Evolutionary conservation across 1,284 basidiomycete species (phyloP), one percentile per base, ranked within the genome.

Genomic region (Puccinia novopanici): DNA sequence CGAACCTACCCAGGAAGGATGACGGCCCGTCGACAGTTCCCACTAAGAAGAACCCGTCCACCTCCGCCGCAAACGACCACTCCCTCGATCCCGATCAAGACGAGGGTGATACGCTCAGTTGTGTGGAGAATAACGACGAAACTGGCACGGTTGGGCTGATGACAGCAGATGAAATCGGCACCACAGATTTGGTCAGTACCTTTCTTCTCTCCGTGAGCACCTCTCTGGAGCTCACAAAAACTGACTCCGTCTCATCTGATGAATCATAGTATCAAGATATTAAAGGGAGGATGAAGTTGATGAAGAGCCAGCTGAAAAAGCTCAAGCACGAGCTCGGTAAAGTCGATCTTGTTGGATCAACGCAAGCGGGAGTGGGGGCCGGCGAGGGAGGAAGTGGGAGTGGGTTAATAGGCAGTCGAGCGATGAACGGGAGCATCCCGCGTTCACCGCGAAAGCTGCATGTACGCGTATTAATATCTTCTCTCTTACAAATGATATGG

Each of bases 271-370:
- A 63, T 54, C 50, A 61, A 5, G 57, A 59, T 9, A 42, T 79
- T 37, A 72, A 72, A n/a, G 55, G 55, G 1, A 71, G 54, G n/a
- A 40, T 79, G n/a, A 63, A 71, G 57, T 2, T 57, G 42, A 61
- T 79, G 77, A 79, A 63, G 34, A 59, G 30, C 27, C 68, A 72
- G 24, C 13, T 77, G 24, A 77, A 77, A 37, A 75, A 65, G 30
- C 59, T 75, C 45, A 61, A 65, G 17, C 27, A 13, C 15, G 73
- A 75, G 42, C 19, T 75, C 30, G 40, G 15, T 9, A 73, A 73
- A 19, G 3, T 73, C 30, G 71, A 55, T 17, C 40, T 30, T 6
- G 34, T 19, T 19, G 34, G 1, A 37, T 3, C 40, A 52, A 4
- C 22, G n/a, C 12, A 4, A 52, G 50, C 50, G 4, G 50, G 50